A percentile compares a stretch with the other conserved stretches of the same genome.
Evolutionary conservation across 371 early-diverging fungal species (phyloP).

Genomic region (Mucor piriformis): DNA sequence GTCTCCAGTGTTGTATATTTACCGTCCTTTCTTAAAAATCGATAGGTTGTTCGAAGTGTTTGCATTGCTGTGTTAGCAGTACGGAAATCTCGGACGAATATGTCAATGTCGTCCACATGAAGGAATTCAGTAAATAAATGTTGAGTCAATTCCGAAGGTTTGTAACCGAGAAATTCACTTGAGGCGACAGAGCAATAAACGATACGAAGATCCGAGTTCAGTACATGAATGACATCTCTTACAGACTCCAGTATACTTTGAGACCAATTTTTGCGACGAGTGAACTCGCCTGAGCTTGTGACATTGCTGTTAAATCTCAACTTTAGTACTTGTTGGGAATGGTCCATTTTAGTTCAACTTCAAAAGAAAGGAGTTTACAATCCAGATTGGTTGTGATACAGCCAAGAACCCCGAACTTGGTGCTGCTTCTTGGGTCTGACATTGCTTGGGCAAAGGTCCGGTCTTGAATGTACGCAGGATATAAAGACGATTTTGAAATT

Average conservation of each 20-base stretch:
- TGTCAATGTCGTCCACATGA: conserved; percentile 55
- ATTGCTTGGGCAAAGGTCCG: no score
- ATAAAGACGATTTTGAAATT: no score
- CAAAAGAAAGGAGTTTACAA: background rate
- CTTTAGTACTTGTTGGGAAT: conserved; percentile 4
- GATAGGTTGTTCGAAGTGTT: conserved; percentile 9
- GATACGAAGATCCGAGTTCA: conserved; percentile 39
- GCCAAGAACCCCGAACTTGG: no score
- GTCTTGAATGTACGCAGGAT: no score
- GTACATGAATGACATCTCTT: conserved; percentile 59
- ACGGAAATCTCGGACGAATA: conserved; percentile 36
- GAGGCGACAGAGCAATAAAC: conserved; percentile 55
- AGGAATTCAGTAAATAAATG: conserved; percentile 45
- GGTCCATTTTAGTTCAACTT: background rate
- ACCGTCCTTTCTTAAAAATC: conserved; percentile 48
- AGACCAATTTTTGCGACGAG: conserved; percentile 47
- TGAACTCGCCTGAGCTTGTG: conserved; percentile 34
- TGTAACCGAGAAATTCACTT: conserved; percentile 46
- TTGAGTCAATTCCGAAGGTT: conserved; percentile 47
- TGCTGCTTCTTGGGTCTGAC: no score
- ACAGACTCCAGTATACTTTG: conserved; percentile 51
- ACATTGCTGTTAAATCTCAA: background rate
- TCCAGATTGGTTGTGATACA: no score
- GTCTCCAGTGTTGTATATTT: conserved; percentile 46
- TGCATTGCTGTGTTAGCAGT: background rate